phyloP scores from a whole-genome alignment of 192 early-diverging fungal genomes.

The Mortierella claussenii region DNA sequence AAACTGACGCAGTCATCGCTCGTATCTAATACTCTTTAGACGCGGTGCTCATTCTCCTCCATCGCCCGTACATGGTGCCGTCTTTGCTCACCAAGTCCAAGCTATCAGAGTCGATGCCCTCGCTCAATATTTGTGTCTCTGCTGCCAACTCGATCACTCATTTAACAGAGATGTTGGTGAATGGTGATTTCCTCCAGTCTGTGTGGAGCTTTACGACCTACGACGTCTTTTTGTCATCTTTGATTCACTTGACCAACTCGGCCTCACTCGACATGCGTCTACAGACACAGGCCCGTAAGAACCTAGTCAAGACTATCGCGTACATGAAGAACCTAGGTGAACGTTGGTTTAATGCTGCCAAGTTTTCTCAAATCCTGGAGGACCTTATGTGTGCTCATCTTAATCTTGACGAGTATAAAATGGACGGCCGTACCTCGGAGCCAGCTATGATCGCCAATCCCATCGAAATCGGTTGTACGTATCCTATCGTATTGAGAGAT shows the following conservation, averaged over 20 bases:
- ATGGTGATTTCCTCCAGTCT: slow-evolving; percentile 20
- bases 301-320: slow-evolving; percentile 33
- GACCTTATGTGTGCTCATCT: slow-evolving; percentile 41
- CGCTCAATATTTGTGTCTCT: slow-evolving; percentile 50
- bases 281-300: slow-evolving; percentile 47
- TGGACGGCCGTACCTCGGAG: slow-evolving; percentile 8
- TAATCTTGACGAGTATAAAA: slow-evolving; percentile 29
- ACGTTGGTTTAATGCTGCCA: slow-evolving; percentile 42
- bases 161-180: slow-evolving; percentile 31
- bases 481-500: slow-evolving; percentile 46
- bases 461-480: slow-evolving; percentile 1
- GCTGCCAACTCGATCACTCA: slow-evolving; percentile 55
- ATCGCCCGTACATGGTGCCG: slow-evolving; percentile 60
- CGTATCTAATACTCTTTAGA: slow-evolving; percentile 29
- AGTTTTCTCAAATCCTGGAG: slow-evolving; percentile 32
- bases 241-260: slow-evolving; percentile 54
- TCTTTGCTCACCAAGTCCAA: slow-evolving; percentile 33
- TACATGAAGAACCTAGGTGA: slow-evolving; percentile 37
- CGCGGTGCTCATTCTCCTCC: slow-evolving; percentile 63
- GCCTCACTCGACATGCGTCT: slow-evolving; percentile 42
- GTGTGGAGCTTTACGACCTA: slow-evolving; percentile 39
- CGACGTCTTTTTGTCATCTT: slow-evolving; percentile 42
- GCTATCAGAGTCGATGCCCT: slow-evolving; percentile 36
- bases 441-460: neutral
- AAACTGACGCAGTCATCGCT: neutral